Evolutionary conservation across 2,329 filamentous ascomycete species (phyloP).

Genomic region (Knufia fluminis): DNA sequence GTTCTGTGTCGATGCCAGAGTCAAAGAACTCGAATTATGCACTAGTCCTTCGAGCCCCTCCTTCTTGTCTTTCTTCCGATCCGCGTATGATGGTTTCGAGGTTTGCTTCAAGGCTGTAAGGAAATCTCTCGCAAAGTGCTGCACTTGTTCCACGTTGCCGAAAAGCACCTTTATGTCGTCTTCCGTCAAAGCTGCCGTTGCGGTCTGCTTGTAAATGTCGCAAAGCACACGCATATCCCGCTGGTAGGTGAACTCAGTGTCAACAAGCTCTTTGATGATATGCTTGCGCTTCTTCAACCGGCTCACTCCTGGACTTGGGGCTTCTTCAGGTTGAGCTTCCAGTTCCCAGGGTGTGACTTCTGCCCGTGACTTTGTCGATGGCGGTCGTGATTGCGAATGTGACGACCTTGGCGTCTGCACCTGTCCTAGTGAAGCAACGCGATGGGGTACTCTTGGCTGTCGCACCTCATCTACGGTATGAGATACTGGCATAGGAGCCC

Average conservation of each 20-base stretch:
- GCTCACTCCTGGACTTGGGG: slow-evolving; percentile 46
- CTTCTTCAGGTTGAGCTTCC: background rate
- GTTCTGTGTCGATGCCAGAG: slow-evolving; percentile 31
- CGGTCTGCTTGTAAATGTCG: slow-evolving; percentile 94
- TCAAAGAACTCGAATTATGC: slow-evolving; percentile 39
- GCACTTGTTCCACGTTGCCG: slow-evolving; percentile 83
- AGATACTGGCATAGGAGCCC: background rate
- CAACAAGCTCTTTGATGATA: slow-evolving; percentile 82
- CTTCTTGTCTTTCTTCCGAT: slow-evolving; percentile 43
- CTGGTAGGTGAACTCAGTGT: slow-evolving; percentile 85
- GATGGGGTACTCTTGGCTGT: slow-evolving; percentile 11
- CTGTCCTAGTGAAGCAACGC: slow-evolving; percentile 10
- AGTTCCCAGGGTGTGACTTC: slow-evolving; percentile 13
- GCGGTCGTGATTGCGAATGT: slow-evolving; percentile 13
- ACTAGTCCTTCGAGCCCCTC: background rate
- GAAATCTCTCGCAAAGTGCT: slow-evolving; percentile 74
- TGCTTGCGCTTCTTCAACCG: slow-evolving; percentile 72
- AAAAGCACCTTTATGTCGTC: slow-evolving; percentile 88
- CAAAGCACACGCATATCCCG: slow-evolving; percentile 95
- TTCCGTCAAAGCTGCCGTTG: slow-evolving; percentile 65
- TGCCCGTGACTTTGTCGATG: slow-evolving; percentile 7
- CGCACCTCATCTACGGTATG: background rate
- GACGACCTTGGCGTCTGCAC: slow-evolving; percentile 1
- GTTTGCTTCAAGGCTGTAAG: slow-evolving; percentile 72
- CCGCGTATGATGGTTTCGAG: slow-evolving; percentile 67